phyloP scores from a whole-genome alignment of 169 alveolate genomes.

The Miamiensis avidus region DNA sequence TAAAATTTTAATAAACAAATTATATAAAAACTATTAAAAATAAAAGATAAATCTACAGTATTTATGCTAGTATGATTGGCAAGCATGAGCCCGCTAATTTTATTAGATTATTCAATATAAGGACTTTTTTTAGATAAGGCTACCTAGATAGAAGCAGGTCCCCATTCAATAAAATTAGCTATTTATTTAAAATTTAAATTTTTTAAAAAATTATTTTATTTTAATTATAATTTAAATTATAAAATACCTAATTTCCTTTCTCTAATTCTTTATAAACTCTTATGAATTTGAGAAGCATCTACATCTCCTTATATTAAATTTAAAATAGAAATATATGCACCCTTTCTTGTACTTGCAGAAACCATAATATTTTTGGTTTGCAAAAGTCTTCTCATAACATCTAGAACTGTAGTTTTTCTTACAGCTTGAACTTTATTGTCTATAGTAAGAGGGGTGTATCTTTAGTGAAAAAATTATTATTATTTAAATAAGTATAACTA shows the following conservation, averaged over 20 bases:
- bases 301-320: slow-evolving; percentile 94
- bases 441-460: slow-evolving; percentile 11
- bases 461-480: no score
- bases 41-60: slow-evolving; percentile 19
- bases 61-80: slow-evolving; percentile 99
- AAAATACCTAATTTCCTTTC: slow-evolving; percentile 89
- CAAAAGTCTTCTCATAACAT: slow-evolving; percentile 97
- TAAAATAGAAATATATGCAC: slow-evolving; percentile 91
- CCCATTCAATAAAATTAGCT: slow-evolving; percentile 96
- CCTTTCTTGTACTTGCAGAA: slow-evolving; percentile 85
- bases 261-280: slow-evolving; percentile 92
- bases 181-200: slow-evolving; percentile 28
- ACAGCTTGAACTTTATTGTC: slow-evolving; percentile 67
- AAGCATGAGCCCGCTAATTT: slow-evolving; percentile 98
- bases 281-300: slow-evolving; percentile 90
- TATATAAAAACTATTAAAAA: slow-evolving; percentile 14
- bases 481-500: no score
- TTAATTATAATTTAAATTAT: neutral
- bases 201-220: no score
- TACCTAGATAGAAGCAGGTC: slow-evolving; percentile 98
- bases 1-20: neutral
- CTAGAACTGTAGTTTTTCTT: slow-evolving; percentile 96
- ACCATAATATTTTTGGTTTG: slow-evolving; percentile 97
- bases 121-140: slow-evolving; percentile 98
- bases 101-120: slow-evolving; percentile 93